Evolutionary conservation across 805 yeast genomes (phyloP).

Genomic region (Yarrowia porcina): DNA sequence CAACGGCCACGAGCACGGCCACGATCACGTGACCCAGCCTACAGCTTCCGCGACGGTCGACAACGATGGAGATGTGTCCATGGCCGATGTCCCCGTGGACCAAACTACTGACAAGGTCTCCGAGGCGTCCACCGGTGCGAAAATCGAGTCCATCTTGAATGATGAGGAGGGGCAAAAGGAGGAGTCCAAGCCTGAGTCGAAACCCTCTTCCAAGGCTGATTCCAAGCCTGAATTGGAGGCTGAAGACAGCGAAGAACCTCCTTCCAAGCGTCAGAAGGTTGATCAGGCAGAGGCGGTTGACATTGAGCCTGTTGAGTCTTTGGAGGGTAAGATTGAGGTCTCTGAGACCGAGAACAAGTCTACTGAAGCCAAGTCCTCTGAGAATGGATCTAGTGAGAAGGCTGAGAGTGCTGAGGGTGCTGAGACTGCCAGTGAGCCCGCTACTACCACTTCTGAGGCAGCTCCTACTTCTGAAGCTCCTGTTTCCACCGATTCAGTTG

Average conservation of each 20-base stretch:
- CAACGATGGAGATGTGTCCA: background rate
- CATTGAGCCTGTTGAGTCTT: no score
- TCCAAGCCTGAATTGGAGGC: no score
- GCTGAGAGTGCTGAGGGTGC: no score
- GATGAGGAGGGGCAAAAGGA: no score
- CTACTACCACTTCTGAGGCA: no score
- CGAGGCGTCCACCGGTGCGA: background rate
- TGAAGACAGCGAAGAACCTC: background rate
- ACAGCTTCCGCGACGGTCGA: background rate
- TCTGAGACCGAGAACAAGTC: background rate
- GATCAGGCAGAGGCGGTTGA: background rate
- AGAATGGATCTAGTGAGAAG: background rate
- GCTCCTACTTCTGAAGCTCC: background rate
- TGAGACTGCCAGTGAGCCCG: no score
- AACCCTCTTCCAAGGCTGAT: no score
- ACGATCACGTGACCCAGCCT: background rate
- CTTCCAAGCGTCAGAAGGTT: slow-evolving; percentile 1
- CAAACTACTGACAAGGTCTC: no score
- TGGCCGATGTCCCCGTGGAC: background rate
- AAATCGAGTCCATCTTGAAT: no score
- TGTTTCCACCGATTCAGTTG: no score
- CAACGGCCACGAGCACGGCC: background rate
- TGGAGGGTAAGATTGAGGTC: no score
- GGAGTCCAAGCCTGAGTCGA: no score
- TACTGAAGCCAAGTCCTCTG: background rate